Evolutionary conservation across 371 early-diverging fungal genomes (phyloP), one percentile per base, ranked within the genome.

Genomic region (Mortierella sp.): DNA sequence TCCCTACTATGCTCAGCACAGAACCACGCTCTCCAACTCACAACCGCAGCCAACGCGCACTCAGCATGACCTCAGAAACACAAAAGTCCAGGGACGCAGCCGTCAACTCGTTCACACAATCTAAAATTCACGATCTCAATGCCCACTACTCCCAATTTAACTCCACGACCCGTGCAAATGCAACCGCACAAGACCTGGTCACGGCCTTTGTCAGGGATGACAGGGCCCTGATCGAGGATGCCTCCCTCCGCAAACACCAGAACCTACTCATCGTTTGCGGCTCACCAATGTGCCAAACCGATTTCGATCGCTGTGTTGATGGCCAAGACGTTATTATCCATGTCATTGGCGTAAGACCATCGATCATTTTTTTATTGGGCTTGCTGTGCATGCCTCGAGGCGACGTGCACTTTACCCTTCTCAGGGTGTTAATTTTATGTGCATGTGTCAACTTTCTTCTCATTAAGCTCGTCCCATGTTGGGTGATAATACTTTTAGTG

Each of bases 151-250:
- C 67, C 40, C 52, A 44, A 47, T 55, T 50, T 41, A 52, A 52
- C 16, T 29, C 68, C 22, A 45, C 65, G 26, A 45, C 47, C 63
- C 58, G 58, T 34, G 58, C 58, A 58, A 58, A 58, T 29, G 58
- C 58, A 58, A 58, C 61, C 4, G 44, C 39, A n/a, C 64, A 34
- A 34, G 64, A 11, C 64, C 24, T 22, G 31, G 83, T 83, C 41
- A 83, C 83, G 2, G 83, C 83, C 26, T 83, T 83, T 45, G 83
- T 83, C 43, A 71, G 78, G 37, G 79, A 83, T 26, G 83, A 83
- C 79, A 77, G 73, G 63, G 55, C 64, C 43, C 50, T 83, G 22
- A 58, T 83, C 29, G 83, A 74, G 41, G 79, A 83, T 47, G 65
- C 73, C 34, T 34, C 63, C 22, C 76, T 83, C 29, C 83, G 83